phyloP scores from a whole-genome alignment of 2,329 filamentous ascomycete genomes.

The Diaporthe aspalathi region DNA sequence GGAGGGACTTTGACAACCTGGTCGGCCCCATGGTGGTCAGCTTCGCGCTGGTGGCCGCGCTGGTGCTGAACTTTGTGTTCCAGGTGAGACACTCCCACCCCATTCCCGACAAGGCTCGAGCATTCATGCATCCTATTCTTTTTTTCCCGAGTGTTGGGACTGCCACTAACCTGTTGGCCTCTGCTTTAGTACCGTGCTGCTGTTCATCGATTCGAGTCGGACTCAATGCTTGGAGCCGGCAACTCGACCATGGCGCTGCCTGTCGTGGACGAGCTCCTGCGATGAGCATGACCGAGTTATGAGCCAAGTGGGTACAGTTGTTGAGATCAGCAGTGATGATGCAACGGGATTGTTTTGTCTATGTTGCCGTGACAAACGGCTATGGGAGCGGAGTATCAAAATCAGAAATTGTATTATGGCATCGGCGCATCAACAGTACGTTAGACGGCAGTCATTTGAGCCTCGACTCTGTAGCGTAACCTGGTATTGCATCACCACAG shows the following conservation, averaged over 20 bases:
- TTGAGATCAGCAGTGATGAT: neutral
- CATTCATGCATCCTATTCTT: neutral
- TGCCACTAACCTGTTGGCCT: constrained; percentile 41
- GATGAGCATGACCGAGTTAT: neutral
- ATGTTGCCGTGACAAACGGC: neutral
- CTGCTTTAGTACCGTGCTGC: constrained; percentile 48
- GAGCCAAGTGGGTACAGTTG: neutral
- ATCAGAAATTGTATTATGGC: neutral
- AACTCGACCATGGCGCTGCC: constrained; percentile 28
- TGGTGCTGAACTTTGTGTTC: constrained; percentile 90
- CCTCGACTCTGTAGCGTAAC: neutral
- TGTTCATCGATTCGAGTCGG: constrained; percentile 42
- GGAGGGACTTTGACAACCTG: constrained; percentile 92
- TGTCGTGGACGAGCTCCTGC: constrained; percentile 36
- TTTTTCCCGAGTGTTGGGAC: neutral
- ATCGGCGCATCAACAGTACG: neutral
- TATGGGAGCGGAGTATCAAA: constrained; percentile 4
- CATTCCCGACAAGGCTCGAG: neutral
- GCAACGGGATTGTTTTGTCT: neutral
- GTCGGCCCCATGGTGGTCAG: constrained; percentile 87
- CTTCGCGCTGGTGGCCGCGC: constrained; percentile 78
- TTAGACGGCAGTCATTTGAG: neutral
- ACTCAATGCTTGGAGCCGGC: neutral
- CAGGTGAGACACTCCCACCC: constrained; percentile 66
- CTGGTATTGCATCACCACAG: neutral